A percentile compares a stretch with the other conserved stretches of the same genome.
phyloP scores from a whole-genome alignment of 176 grass and related monocot genomes.

The Phoenix dactylifera region DNA sequence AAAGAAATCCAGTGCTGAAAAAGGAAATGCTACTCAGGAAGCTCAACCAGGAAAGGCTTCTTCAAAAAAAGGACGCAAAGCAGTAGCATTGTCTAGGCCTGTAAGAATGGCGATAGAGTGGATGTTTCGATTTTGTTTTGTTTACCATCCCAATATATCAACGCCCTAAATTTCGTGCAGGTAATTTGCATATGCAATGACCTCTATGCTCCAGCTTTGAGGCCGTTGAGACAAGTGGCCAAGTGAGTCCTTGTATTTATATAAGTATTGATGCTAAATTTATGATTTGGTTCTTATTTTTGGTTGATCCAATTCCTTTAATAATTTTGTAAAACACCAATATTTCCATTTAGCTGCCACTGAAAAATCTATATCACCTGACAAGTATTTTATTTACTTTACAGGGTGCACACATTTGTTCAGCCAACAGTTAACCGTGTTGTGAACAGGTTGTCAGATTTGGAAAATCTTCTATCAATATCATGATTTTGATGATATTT shows the following conservation, averaged over 20 bases:
- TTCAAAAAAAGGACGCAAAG: constrained; percentile 61
- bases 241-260: constrained; percentile 52
- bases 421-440: constrained; percentile 80
- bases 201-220: constrained; percentile 91
- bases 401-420: constrained; percentile 84
- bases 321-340: background rate
- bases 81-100: constrained; percentile 58
- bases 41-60: constrained; percentile 38
- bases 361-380: too few species aligned
- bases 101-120: constrained; percentile 36
- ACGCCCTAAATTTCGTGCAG: constrained; percentile 23
- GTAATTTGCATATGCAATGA: constrained; percentile 99
- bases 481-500: background rate
- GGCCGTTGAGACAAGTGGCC: constrained; percentile 89
- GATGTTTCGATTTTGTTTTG: background rate
- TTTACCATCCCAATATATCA: too few species aligned
- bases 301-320: background rate
- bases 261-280: constrained; percentile 1
- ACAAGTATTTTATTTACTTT: constrained; percentile 21
- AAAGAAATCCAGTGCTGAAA: constrained; percentile 54
- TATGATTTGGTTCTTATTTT: background rate
- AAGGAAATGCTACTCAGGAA: constrained; percentile 31
- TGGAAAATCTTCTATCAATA: constrained; percentile 2
- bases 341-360: background rate
- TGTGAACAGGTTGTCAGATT: constrained; percentile 61